phyloP scores from a whole-genome alignment of 2,329 filamentous ascomycete genomes.

The Fusarium sacchari region DNA sequence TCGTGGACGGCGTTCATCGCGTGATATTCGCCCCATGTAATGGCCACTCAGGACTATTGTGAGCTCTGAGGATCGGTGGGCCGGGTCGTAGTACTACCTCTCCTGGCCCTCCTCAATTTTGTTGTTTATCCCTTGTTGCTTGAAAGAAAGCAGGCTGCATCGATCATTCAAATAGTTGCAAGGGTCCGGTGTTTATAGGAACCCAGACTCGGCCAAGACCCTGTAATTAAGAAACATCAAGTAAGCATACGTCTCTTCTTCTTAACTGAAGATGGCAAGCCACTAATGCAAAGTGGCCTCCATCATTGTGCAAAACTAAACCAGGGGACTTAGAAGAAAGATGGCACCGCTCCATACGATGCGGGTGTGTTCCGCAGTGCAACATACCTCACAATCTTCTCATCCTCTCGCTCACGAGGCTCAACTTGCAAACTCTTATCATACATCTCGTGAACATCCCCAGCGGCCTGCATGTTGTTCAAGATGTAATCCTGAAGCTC shows the following conservation, averaged over 20 bases:
- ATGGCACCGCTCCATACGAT: constrained; percentile 32
- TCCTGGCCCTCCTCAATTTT: constrained; percentile 10
- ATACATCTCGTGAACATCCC: constrained; percentile 99
- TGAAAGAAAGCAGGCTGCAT: constrained; percentile 13
- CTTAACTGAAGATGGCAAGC: constrained; percentile 2
- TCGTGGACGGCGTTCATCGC: not conserved
- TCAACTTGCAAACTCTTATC: constrained; percentile 94
- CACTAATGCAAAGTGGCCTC: constrained; percentile 11
- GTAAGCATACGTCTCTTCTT: constrained; percentile 34
- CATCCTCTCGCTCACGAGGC: constrained; percentile 94
- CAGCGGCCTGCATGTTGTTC: constrained; percentile 93
- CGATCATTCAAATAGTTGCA: constrained; percentile 17
- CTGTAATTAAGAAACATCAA: constrained; percentile 50
- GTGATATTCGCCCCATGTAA: constrained; percentile 7
- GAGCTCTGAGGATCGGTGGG: constrained; percentile 7
- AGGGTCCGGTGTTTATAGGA: constrained; percentile 56
- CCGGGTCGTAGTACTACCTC: constrained; percentile 6
- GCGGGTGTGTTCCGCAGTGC: constrained; percentile 42
- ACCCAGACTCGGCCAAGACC: constrained; percentile 70
- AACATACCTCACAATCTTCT: constrained; percentile 97
- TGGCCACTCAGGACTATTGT: constrained; percentile 8
- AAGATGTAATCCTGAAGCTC: constrained; percentile 97
- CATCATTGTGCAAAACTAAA: constrained; percentile 12
- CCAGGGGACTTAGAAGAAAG: constrained; percentile 32
- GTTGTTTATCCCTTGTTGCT: constrained; percentile 6